Conservation (phyloP, 805 yeast species). For the Spencermartinsiella europaea region DNA sequence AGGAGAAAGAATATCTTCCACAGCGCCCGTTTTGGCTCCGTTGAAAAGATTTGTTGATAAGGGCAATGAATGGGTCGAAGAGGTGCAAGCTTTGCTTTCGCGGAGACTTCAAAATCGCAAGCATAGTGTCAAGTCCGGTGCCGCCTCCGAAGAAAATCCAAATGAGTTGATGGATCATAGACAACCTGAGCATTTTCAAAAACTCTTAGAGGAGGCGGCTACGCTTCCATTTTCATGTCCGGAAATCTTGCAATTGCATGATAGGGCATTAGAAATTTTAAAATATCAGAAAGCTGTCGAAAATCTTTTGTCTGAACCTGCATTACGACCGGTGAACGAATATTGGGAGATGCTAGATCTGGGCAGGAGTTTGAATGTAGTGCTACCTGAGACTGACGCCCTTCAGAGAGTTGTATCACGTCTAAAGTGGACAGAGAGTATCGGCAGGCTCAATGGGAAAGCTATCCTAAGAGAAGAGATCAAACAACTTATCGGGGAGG, state of each 20-base stretch:
- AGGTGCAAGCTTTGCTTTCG: conserved; percentile 49
- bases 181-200: conserved; percentile 33
- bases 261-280: conserved; percentile 47
- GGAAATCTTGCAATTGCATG: conserved; percentile 56
- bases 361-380: conserved; percentile 58
- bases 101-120: conserved; percentile 49
- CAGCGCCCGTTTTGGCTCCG: conserved; percentile 34
- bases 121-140: conserved; percentile 24
- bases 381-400: conserved; percentile 42
- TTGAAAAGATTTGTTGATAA: conserved; percentile 40
- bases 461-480: conserved; percentile 23
- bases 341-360: conserved; percentile 48
- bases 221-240: conserved; percentile 46
- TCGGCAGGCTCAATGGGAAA: conserved; percentile 19
- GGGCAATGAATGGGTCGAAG: conserved; percentile 49
- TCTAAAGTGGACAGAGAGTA: conserved; percentile 37
- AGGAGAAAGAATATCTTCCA: conserved; percentile 48
- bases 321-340: conserved; percentile 36
- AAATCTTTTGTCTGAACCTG: conserved; percentile 33
- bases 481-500: conserved; percentile 24
- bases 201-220: conserved; percentile 44
- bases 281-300: conserved; percentile 47
- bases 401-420: conserved; percentile 38
- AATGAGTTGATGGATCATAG: conserved; percentile 16
- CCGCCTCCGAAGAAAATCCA: conserved; percentile 6